These are phyloP conservation scores for Zelopaecilomyces penicillatus DNA, from an alignment of 2,329 filamentous ascomycete species.

Conservation along the genomic window DNA sequence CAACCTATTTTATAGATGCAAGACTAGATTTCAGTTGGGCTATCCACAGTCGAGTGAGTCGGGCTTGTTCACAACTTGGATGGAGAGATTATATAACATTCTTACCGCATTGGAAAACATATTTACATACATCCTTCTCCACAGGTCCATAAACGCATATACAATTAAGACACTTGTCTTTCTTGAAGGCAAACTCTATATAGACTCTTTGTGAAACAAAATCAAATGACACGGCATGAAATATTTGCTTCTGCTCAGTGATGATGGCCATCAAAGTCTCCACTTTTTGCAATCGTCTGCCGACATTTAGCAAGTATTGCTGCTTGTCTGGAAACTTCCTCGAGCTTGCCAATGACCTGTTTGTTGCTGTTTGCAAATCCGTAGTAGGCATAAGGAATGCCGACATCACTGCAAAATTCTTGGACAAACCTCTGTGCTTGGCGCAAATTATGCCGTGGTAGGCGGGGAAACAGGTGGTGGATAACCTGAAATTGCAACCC, in stretches of 20 bases:
- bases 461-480: conserved; percentile 60
- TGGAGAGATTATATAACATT: no score
- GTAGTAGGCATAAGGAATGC: conserved; percentile 9
- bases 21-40: no score
- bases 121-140: neutral
- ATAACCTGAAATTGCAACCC: conserved; percentile 66
- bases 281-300: conserved; percentile 3
- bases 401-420: conserved; percentile 9
- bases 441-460: conserved; percentile 61
- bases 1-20: no score
- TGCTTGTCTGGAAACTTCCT: conserved; percentile 9
- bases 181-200: neutral
- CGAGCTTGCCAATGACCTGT: conserved; percentile 10
- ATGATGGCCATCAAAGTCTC: conserved; percentile 4
- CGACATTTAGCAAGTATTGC: conserved; percentile 9
- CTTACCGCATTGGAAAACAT: neutral
- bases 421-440: conserved; percentile 36
- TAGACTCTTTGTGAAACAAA: conserved; percentile 1
- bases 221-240: neutral
- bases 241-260: conserved; percentile 1
- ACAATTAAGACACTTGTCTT: neutral
- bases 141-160: no score
- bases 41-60: no score
- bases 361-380: conserved; percentile 8
- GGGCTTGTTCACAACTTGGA: no score